A percentile compares a stretch with the other conserved stretches of the same genome.
phyloP scores from a whole-genome alignment of 2,329 filamentous ascomycete genomes.

The Talaromyces piceae region DNA sequence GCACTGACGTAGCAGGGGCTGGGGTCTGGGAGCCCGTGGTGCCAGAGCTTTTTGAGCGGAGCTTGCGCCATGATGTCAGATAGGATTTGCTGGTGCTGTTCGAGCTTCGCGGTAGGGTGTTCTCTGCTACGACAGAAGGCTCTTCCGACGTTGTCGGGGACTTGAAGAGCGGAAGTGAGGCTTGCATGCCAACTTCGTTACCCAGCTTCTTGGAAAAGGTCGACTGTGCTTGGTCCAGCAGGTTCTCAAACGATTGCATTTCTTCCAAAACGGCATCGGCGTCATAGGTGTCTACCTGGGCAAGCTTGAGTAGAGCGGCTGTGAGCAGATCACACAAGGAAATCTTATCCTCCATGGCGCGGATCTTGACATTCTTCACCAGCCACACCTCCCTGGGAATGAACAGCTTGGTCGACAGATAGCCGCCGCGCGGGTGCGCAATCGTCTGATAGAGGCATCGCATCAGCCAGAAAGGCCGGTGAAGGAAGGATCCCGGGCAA shows the following conservation, averaged over 20 bases:
- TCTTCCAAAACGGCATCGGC: conserved; percentile 89
- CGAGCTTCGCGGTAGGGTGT: conserved; percentile 39
- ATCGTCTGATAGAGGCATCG: conserved; percentile 88
- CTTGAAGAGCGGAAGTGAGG: conserved; percentile 66
- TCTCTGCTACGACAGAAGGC: conserved; percentile 29
- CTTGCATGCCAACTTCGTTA: conserved; percentile 82
- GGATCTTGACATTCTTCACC: conserved; percentile 88
- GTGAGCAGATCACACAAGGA: conserved; percentile 86
- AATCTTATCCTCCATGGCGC: conserved; percentile 87
- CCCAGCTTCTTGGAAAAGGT: conserved; percentile 75
- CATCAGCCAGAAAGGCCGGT: conserved; percentile 98
- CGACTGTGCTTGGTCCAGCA: conserved; percentile 78
- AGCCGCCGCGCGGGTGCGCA: conserved; percentile 83
- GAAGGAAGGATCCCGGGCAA: conserved; percentile 77
- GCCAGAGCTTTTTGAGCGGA: conserved; percentile 77
- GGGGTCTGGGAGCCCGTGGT: conserved; percentile 16
- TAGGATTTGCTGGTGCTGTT: conserved; percentile 68
- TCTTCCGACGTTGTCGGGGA: conserved; percentile 47
- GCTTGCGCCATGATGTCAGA: conserved; percentile 79
- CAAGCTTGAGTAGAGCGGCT: conserved; percentile 75
- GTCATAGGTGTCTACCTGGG: conserved; percentile 77
- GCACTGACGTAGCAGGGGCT: conserved; percentile 17
- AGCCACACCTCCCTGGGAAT: conserved; percentile 89
- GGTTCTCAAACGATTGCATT: conserved; percentile 78
- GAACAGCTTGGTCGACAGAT: conserved; percentile 85